Evolutionary conservation across 306 rosid species (phyloP).

Genomic region (Fragaria iinumae): DNA sequence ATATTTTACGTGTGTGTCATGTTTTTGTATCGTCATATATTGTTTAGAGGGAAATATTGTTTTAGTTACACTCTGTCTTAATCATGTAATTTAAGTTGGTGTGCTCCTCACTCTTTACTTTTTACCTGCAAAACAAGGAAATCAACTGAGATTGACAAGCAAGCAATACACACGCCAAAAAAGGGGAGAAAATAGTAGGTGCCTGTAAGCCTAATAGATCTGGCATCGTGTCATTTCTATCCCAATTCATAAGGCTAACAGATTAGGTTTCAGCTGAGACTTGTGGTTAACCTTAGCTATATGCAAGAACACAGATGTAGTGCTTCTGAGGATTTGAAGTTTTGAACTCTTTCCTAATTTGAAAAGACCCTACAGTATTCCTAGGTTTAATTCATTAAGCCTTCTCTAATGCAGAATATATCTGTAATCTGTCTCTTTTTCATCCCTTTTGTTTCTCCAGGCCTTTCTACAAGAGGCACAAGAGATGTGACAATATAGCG

Average conservation of each 20-base stretch:
- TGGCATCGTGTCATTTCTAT: neutral
- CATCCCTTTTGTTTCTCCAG: neutral
- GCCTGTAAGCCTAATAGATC: neutral
- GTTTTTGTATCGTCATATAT: too few species aligned
- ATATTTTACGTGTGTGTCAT: too few species aligned
- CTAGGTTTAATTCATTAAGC: neutral
- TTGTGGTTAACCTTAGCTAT: neutral
- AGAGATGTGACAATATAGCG: neutral
- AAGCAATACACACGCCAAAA: neutral
- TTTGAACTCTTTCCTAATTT: neutral
- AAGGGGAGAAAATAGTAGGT: neutral
- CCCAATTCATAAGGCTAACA: neutral
- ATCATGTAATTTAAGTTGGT: neutral
- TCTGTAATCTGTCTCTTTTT: neutral
- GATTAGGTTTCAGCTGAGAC: neutral
- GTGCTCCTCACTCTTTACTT: neutral
- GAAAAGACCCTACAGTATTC: neutral
- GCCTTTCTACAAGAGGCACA: slow-evolving; percentile 3
- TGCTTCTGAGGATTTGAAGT: neutral
- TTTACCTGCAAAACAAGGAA: neutral
- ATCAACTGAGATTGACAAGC: neutral
- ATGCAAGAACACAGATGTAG: neutral
- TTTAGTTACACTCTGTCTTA: neutral
- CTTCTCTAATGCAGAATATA: neutral
- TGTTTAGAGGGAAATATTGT: neutral